Evolutionary conservation across 1,284 basidiomycete species (phyloP), one percentile per base, ranked within the genome.

Genomic region (Austropuccinia psidii): DNA sequence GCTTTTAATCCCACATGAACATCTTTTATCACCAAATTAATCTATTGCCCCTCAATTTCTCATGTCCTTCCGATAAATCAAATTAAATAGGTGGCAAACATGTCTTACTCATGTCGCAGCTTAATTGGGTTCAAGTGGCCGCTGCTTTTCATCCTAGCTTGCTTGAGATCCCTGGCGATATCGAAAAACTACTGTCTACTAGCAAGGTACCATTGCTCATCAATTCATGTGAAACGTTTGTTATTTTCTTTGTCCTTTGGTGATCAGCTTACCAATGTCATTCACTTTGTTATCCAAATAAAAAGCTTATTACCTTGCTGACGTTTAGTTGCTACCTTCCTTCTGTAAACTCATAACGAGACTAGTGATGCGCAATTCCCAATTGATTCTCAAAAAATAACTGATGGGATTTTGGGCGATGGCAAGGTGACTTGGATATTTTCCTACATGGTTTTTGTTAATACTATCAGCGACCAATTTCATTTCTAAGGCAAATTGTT

Each of bases 81-180:
- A n/a, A 39, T 54, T 15, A 24, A 27, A n/a, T 27, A 73, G 69
- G 69, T n/a, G 69, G 69, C 8, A 64, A 73, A 54, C 64, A 73
- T 29, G 27, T 73, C 15, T 37, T 64, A 24, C 7, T 60, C 35
- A 47, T 33, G 13, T 57, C 60, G 15, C 31, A 73, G 13, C 37
- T 21, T 15, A 73, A 73, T 27, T 39, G 24, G 35, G 33, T 73
- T 15, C 57, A 64, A 17, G 69, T 73, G 6, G 69, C 58, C 27
- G 45, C 60, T 13, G 64, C 47, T n/a, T 61, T 21, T 31, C 60
- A 73, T 55, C 69, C 69, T 13, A 73, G 69, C 47, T 54, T 73
- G 19, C 21, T 73, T 4, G 11, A 54, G 43, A 43, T 60, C 24
- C 69, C 69, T 0, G 27, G 64, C 17, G 69, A 73, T 31, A 39